phyloP scores from a whole-genome alignment of 2,329 filamentous ascomycete species.

The Talaromyces sp. region DNA sequence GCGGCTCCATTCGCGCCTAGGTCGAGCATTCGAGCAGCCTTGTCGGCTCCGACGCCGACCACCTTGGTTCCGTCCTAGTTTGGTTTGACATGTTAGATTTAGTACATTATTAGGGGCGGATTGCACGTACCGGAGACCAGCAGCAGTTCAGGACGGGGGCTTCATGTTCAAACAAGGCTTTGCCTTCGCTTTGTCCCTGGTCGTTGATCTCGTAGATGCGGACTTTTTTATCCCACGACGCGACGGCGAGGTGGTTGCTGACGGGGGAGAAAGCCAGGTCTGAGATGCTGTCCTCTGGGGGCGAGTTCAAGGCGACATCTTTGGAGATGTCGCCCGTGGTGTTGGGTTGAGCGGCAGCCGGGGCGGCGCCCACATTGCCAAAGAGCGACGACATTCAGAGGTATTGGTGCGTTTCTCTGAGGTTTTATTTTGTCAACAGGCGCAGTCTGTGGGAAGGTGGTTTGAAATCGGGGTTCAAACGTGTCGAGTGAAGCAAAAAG shows the following conservation, averaged over 20 bases:
- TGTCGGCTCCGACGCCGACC: slow-evolving; percentile 83
- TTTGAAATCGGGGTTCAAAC: neutral
- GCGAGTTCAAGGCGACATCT: slow-evolving; percentile 72
- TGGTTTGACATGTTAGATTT: neutral
- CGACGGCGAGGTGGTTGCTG: slow-evolving; percentile 76
- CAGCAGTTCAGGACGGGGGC: slow-evolving; percentile 78
- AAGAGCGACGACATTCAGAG: slow-evolving; percentile 45
- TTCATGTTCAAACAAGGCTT: slow-evolving; percentile 80
- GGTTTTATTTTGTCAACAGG: neutral
- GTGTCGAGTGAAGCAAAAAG: neutral
- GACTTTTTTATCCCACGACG: slow-evolving; percentile 97
- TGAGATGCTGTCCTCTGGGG: slow-evolving; percentile 84
- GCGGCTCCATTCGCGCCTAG: slow-evolving; percentile 55
- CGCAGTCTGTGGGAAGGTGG: neutral
- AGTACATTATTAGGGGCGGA: neutral
- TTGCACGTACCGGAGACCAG: slow-evolving; percentile 74
- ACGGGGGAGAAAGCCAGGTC: slow-evolving; percentile 76
- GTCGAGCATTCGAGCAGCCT: slow-evolving; percentile 83
- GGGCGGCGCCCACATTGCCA: slow-evolving; percentile 43
- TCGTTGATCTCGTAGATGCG: slow-evolving; percentile 87
- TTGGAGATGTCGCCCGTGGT: slow-evolving; percentile 87
- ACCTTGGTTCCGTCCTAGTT: slow-evolving; percentile 84
- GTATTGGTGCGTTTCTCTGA: neutral
- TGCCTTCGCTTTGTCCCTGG: slow-evolving; percentile 74
- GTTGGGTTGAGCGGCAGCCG: slow-evolving; percentile 52